A percentile compares a stretch with the other conserved stretches of the same genome.
Evolutionary conservation across 148 eudicot species (phyloP).

Genomic region (Persicaria maculosa): DNA sequence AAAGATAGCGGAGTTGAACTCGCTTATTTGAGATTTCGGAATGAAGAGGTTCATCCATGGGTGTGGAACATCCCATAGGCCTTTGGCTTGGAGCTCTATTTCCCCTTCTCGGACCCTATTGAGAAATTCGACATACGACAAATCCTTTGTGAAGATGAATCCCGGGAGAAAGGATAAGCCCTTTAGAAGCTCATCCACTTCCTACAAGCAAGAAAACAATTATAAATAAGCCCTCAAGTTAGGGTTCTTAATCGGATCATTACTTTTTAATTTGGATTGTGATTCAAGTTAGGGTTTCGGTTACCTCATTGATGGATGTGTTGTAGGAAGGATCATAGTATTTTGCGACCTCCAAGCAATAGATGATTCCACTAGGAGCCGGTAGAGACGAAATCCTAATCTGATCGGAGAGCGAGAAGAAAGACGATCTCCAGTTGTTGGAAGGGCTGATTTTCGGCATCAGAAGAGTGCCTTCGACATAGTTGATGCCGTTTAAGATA

Average conservation of each 20-base stretch:
- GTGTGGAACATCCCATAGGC: constrained; percentile 69
- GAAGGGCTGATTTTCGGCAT: constrained; percentile 35
- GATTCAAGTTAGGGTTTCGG: background rate
- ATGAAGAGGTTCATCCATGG: constrained; percentile 91
- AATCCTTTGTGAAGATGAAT: constrained; percentile 47
- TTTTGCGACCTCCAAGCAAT: constrained; percentile 68
- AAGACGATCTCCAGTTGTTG: constrained; percentile 91
- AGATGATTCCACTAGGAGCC: constrained; percentile 40
- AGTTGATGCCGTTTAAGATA: constrained; percentile 35
- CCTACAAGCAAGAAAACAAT: constrained; percentile 28
- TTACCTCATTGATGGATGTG: constrained; percentile 32
- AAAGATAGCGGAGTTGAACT: constrained; percentile 51
- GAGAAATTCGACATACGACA: constrained; percentile 38
- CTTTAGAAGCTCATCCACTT: constrained; percentile 27
- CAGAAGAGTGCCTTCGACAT: constrained; percentile 68
- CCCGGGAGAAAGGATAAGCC: constrained; percentile 31
- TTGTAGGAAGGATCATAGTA: constrained; percentile 39
- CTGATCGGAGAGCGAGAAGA: constrained; percentile 46
- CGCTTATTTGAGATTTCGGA: constrained; percentile 52
- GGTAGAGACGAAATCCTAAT: constrained; percentile 36
- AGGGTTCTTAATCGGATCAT: too few relatives aligned
- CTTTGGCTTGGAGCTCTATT: constrained; percentile 43
- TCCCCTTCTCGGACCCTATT: constrained; percentile 61
- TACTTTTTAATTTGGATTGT: background rate
- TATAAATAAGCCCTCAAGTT: background rate